Percentiles rank a stretch among this genome's conserved stretches.
These are phyloP conservation scores for Yamadazyma atmosphaerica DNA, from an alignment of 1,139 yeast genomes.

Conservation along the genomic window DNA sequence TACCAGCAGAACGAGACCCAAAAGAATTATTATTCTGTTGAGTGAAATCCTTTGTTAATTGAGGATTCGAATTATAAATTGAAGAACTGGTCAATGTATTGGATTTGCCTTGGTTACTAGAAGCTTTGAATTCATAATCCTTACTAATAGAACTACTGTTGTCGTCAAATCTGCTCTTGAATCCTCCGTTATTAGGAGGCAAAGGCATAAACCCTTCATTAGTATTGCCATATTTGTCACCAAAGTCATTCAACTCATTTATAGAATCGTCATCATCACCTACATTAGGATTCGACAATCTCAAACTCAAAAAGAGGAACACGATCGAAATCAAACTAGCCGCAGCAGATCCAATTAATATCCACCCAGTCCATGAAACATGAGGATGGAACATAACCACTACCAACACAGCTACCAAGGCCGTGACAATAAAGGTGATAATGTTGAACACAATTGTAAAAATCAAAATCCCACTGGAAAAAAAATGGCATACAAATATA, in stretches of 20 bases:
- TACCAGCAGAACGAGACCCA: slow-evolving; percentile 14
- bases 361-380: slow-evolving; percentile 69
- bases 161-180: slow-evolving; percentile 9
- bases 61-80: slow-evolving; percentile 36
- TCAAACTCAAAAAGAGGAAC: slow-evolving; percentile 24
- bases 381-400: slow-evolving; percentile 63
- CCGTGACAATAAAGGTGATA: slow-evolving; percentile 51
- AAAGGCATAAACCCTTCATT: slow-evolving; percentile 9
- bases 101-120: slow-evolving; percentile 6
- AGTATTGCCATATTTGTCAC: slow-evolving; percentile 16
- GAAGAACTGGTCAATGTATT: slow-evolving; percentile 20
- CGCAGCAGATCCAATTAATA: slow-evolving; percentile 64
- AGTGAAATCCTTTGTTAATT: slow-evolving; percentile 37
- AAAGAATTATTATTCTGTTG: slow-evolving; percentile 14
- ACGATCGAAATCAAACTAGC: slow-evolving; percentile 43
- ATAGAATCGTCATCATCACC: slow-evolving; percentile 24
- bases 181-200: slow-evolving; percentile 4
- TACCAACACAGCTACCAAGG: slow-evolving; percentile 51
- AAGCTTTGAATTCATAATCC: slow-evolving; percentile 28
- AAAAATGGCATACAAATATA: slow-evolving; percentile 30
- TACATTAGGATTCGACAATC: slow-evolving; percentile 15
- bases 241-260: slow-evolving; percentile 15
- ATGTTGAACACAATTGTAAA: slow-evolving; percentile 32
- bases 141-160: slow-evolving; percentile 24
- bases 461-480: slow-evolving; percentile 18